These are phyloP conservation scores for Paecilomyces sp. DNA, from an alignment of 2,329 filamentous ascomycete genomes.

Conservation along the genomic window DNA sequence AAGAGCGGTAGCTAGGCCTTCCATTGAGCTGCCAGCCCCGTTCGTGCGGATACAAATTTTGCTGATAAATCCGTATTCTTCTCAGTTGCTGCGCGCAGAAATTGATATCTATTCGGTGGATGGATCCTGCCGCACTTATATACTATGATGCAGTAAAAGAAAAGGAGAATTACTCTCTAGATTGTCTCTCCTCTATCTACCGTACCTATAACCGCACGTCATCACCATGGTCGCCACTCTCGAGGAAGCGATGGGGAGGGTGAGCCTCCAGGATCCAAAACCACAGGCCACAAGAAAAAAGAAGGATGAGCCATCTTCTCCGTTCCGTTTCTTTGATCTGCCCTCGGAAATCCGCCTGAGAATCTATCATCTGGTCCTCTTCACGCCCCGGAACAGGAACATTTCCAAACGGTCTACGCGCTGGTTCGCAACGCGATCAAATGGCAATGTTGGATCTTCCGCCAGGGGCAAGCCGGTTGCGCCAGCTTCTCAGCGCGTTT, in stretches of 20 bases:
- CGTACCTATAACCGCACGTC: neutral
- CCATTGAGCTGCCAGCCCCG: conserved; percentile 42
- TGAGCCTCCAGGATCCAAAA: conserved; percentile 15
- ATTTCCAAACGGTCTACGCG: neutral
- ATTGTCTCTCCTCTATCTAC: neutral
- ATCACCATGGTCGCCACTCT: conserved; percentile 11
- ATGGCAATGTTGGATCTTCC: conserved; percentile 28
- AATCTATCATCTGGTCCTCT: conserved; percentile 42
- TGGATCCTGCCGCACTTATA: conserved; percentile 7
- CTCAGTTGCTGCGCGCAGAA: neutral
- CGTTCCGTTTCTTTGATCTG: conserved; percentile 47
- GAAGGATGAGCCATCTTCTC: conserved; percentile 9
- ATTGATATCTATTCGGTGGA: neutral
- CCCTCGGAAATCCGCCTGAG: conserved; percentile 47
- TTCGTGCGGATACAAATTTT: conserved; percentile 39
- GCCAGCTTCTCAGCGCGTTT: conserved; percentile 26
- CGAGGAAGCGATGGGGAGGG: conserved; percentile 15
- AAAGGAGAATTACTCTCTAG: neutral
- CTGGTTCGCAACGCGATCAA: conserved; percentile 10
- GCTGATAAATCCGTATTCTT: conserved; percentile 6
- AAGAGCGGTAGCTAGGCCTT: conserved; percentile 43
- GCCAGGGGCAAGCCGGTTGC: conserved; percentile 27
- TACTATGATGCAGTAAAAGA: conserved; percentile 19
- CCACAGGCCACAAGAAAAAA: conserved; percentile 14
- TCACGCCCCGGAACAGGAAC: conserved; percentile 24